These are phyloP conservation scores for Posidonia australis DNA, from an alignment of 106 monocot genomes.

Conservation along the genomic window DNA sequence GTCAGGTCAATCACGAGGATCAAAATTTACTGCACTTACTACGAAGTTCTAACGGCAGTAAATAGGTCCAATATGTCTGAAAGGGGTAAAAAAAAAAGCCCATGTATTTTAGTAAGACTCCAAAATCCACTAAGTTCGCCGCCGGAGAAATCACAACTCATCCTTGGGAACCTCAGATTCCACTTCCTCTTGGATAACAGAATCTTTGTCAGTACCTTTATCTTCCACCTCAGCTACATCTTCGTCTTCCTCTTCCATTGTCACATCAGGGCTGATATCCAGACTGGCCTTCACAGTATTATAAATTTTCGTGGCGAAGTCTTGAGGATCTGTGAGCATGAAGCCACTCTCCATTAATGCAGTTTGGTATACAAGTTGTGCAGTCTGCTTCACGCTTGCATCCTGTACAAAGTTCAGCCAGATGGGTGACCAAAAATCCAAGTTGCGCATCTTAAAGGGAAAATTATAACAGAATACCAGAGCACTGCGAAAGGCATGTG, in stretches of 20 bases:
- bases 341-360: slow-evolving; percentile 99
- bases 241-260: slow-evolving; percentile 78
- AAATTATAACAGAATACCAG: not conserved
- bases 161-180: slow-evolving; percentile 35
- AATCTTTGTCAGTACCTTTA: slow-evolving; percentile 10
- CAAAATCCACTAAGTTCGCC: not conserved
- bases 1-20: no score
- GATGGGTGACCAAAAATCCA: not conserved
- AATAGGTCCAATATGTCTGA: no score
- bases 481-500: not conserved
- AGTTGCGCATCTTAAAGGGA: not conserved
- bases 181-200: slow-evolving; percentile 21
- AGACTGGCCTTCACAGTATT: slow-evolving; percentile 64
- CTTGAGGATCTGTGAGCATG: slow-evolving; percentile 64
- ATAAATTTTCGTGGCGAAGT: slow-evolving; percentile 80
- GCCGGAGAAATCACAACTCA: slow-evolving; percentile 40
- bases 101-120: not conserved
- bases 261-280: slow-evolving; percentile 55
- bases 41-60: not conserved
- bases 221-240: slow-evolving; percentile 44
- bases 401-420: slow-evolving; percentile 32
- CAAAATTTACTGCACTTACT: no score
- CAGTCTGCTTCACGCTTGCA: slow-evolving; percentile 66
- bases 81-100: not conserved
- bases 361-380: slow-evolving; percentile 79